Evolutionary conservation across 2,329 filamentous ascomycete genomes (phyloP).

Genomic region (Phialophora expanda): DNA sequence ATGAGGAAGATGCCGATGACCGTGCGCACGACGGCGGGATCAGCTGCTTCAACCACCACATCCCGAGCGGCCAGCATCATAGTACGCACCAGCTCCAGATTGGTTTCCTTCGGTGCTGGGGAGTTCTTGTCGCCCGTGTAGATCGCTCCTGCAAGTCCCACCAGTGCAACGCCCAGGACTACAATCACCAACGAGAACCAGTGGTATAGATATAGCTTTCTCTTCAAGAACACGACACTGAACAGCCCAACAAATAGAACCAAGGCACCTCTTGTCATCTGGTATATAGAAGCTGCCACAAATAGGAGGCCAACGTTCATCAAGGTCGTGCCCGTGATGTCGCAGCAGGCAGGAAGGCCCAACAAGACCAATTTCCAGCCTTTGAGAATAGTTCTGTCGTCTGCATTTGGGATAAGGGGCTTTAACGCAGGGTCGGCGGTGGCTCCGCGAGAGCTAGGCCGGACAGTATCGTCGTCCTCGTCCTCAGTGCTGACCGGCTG

Average conservation of each 20-base stretch:
- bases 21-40: constrained; percentile 67
- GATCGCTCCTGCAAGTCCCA: constrained; percentile 86
- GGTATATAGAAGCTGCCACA: constrained; percentile 94
- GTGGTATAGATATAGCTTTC: constrained; percentile 82
- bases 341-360: constrained; percentile 85
- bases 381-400: constrained; percentile 64
- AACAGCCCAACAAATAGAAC: constrained; percentile 96
- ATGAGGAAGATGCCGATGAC: constrained; percentile 87
- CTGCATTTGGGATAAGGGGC: constrained; percentile 58
- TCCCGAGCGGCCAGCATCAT: constrained; percentile 46
- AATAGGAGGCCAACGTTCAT: constrained; percentile 97
- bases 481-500: constrained; percentile 62
- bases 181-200: constrained; percentile 89
- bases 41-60: constrained; percentile 49
- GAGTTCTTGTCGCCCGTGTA: constrained; percentile 61
- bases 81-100: constrained; percentile 41
- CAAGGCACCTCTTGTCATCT: constrained; percentile 95
- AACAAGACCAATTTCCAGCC: constrained; percentile 77
- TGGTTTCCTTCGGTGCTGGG: constrained; percentile 43
- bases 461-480: constrained; percentile 51
- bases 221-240: constrained; percentile 85
- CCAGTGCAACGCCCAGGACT: constrained; percentile 83
- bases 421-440: constrained; percentile 58
- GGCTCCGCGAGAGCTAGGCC: constrained; percentile 48
- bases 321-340: constrained; percentile 91